Evolutionary conservation across 2,329 filamentous ascomycete genomes (phyloP), one percentile per base, ranked within the genome.

Genomic region (Diaporthe aspalathi): DNA sequence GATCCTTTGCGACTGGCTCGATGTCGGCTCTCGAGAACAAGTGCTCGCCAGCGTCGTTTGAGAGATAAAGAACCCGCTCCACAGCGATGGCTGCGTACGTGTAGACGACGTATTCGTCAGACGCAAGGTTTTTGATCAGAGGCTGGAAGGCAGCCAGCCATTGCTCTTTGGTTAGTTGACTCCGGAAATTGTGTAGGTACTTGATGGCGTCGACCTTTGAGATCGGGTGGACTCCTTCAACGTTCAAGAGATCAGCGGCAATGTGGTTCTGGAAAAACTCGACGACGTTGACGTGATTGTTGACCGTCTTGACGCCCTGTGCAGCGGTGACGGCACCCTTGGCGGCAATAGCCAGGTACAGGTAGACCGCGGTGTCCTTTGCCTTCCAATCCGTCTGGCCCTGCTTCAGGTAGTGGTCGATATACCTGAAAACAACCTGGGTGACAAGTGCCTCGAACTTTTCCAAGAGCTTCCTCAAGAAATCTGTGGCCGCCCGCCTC

Each of bases 161-260:
- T 80, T 98, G 93, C 43, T 95, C 91, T 80, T 94, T 94, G 22
- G 94, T 95, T 73, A 99, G 88, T 79, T 98, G 94, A 80, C 94
- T 97, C 77, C 96, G 92, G 90, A 99, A 99, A 54, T 93, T 94
- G 85, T 99, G 97, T 49, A 99, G 88, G 80, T 95, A 99, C 81
- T 98, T 99, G 86, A 99, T 97, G 22, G 95, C 95, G 81, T 98
- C 96, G 20, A 99, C 95, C 84, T 97, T 97, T 76, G 97, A 87
- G 72, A 99, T 95, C 11, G 94, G 92, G 76, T 97, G 89, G 1
- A 92, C 89, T 2, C 87, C 88, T 43, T 89, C 86, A 9, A 43
- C 35, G n/a, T 88, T 87, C 73, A 97, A 86, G 50, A 99, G 86
- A 80, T 99, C 96, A n/a, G 90, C 88, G 14, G 95, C 95, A 77